Base-by-base conservation (phyloP, 176 grass and related monocot genomes). In the Guadua angustifolia region DNA sequence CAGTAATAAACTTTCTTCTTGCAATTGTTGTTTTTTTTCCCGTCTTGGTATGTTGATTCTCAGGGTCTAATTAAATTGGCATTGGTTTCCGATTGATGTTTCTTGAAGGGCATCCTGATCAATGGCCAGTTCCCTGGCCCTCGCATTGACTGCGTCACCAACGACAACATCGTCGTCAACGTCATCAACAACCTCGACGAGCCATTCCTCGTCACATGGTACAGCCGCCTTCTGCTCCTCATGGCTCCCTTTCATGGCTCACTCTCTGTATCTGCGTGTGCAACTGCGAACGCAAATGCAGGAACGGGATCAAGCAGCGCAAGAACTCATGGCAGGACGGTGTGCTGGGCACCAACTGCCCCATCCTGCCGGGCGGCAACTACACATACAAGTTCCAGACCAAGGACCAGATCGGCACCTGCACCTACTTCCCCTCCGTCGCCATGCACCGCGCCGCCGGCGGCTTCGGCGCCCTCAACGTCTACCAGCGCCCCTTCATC, bases 271-370 rank as follows among this genome's bases (percentile, higher is more conserved):
- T 43, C 7, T 18, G 49, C 15, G 4, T 59, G 57, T 2, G 57
- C 45, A 47, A 19, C 36, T 33, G 63, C 63, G 38, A 46, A 50
- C 56, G 80, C 42, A 92, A 32, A 50, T 66, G 80, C 33, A 94
- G 94, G 95, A 97, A 93, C 76, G 92, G 95, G 21, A 91, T 97
- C 77, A 93, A 93, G 77, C 92, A 97, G 84, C 84, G 95, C 18
- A 97, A 94, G 89, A 97, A 97, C 81, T 97, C 95, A 32, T 97
- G 95, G 95, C 95, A 94, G 81, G 95, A 94, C 77, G 95, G 95
- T 50, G 95, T 97, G 4, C 35, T 85, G 13, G 95, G 95, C 15
- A 97, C 95, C 50, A 97, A 97, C 84, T 94, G 95, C 78, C 90
- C 90, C 25, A 97, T 97, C 71, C 90, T 84, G 0, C 86, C 90